Evolutionary conservation across 768 basidiomycete genomes (phyloP), one percentile per base, ranked within the genome.

Genomic region (Lanmaoa pseudosensibilis): DNA sequence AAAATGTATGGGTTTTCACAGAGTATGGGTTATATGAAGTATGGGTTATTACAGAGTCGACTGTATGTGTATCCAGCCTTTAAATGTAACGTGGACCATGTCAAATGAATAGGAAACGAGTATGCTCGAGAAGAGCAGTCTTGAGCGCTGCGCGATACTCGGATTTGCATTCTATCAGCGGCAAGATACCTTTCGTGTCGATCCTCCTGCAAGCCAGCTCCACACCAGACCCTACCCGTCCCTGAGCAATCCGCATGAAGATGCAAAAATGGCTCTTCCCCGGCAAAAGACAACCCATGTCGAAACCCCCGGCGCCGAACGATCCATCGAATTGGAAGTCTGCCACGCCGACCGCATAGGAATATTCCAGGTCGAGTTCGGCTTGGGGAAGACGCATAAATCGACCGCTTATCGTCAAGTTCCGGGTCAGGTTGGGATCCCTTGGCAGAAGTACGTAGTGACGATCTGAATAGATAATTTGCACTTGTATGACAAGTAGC

Each of bases 131-230:
- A 25, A 59, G 39, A 19, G 21, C 57, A 8, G 32, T 52, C 50
- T 16, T n/a, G 25, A 59, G 46, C 33, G 16, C 19, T 6, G 33
- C 44, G 9, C 18, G 37, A 48, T 39, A 45, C 34, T 48, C 11
- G 5, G 18, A 8, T 7, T 5, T 27, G 16, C 58, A 53, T n/a
- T 48, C 38, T 18, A 59, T 33, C 50, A 59, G 5, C 6, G 37
- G 58, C 23, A 59, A 38, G 16, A 52, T 2, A 2, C 40, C 45
- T 6, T n/a, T 34, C 11, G 48, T 58, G 37, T 58, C 56, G n/a
- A 58, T 46, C 16, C 57, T 15, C 44, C 57, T 45, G 44, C 55
- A 58, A 39, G 47, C 16, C 32, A 58, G n/a, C 15, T 57, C 57
- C 34, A 48, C 30, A 1, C n/a, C 46, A 5, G 40, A 44, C 23